phyloP scores from a whole-genome alignment of 2,329 filamentous ascomycete genomes.

The Aspergillus niger region DNA sequence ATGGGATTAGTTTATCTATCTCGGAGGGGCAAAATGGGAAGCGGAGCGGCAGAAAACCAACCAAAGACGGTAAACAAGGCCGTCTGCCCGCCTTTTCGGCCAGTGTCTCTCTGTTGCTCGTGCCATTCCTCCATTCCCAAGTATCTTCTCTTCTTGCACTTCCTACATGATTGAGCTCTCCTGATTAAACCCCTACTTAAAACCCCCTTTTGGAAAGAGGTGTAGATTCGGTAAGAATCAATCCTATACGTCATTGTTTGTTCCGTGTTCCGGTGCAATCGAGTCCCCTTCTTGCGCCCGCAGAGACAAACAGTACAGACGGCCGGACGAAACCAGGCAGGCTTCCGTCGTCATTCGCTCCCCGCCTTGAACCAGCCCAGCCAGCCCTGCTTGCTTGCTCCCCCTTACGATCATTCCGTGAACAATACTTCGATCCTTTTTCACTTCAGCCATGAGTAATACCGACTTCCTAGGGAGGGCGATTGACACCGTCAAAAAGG shows the following conservation, averaged over 20 bases:
- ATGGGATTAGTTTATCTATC: constrained; percentile 15
- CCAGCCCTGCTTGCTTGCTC: neutral
- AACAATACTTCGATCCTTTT: constrained; percentile 10
- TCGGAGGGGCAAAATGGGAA: constrained; percentile 31
- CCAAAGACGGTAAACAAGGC: constrained; percentile 21
- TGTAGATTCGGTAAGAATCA: too few species aligned
- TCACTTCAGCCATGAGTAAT: constrained; percentile 73
- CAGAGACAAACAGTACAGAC: too few species aligned
- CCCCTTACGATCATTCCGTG: neutral
- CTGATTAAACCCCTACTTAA: too few species aligned
- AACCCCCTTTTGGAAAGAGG: too few species aligned
- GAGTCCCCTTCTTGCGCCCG: constrained; percentile 16
- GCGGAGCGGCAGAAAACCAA: constrained; percentile 19
- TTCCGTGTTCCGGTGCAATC: neutral
- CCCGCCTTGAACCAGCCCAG: constrained; percentile 5
- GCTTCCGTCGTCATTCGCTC: constrained; percentile 15
- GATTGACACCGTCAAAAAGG: constrained; percentile 95
- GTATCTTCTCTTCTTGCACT: neutral
- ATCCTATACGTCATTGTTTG: too few species aligned
- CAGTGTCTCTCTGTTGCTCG: constrained; percentile 5
- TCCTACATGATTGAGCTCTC: too few species aligned
- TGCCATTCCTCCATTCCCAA: constrained; percentile 5
- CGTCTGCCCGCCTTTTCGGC: constrained; percentile 19
- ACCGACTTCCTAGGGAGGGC: constrained; percentile 96
- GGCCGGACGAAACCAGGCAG: constrained; percentile 12